Conservation (phyloP, 441 rosid genomes). For the Raphanus hybrid region DNA sequence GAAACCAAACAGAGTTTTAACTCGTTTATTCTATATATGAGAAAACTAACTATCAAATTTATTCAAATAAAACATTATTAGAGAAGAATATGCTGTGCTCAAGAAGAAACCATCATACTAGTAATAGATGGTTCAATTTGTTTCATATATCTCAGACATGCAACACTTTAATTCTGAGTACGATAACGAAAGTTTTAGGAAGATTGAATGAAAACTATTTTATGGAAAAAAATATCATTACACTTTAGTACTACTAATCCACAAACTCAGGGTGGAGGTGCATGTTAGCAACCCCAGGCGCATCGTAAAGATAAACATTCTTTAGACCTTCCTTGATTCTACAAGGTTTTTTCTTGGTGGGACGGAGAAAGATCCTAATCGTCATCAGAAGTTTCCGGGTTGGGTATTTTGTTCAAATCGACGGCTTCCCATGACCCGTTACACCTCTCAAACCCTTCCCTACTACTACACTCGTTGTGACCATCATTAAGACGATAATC, state of each 20-base stretch:
- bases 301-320: conserved; percentile 48
- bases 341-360: background rate
- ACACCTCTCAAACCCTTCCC: conserved; percentile 42
- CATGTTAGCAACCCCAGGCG: conserved; percentile 66
- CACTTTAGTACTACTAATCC: conserved; percentile 44
- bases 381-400: conserved; percentile 63
- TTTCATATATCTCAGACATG: background rate
- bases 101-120: too few relatives aligned
- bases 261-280: conserved; percentile 77
- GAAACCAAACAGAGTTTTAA: background rate
- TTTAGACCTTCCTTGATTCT: conserved; percentile 32
- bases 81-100: background rate
- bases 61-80: background rate
- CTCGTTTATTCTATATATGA: background rate
- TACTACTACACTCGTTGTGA: conserved; percentile 34
- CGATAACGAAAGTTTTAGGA: background rate
- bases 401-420: conserved; percentile 71
- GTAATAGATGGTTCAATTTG: background rate
- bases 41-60: background rate
- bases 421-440: conserved; percentile 56
- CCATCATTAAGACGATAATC: conserved; percentile 30
- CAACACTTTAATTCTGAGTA: conserved; percentile 4
- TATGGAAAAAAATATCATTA: conserved; percentile 28
- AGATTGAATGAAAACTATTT: background rate
- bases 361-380: conserved; percentile 33